Base-by-base conservation (phyloP, 164 flowering plant genomes). In the Chloranthus sessilifolius region DNA sequence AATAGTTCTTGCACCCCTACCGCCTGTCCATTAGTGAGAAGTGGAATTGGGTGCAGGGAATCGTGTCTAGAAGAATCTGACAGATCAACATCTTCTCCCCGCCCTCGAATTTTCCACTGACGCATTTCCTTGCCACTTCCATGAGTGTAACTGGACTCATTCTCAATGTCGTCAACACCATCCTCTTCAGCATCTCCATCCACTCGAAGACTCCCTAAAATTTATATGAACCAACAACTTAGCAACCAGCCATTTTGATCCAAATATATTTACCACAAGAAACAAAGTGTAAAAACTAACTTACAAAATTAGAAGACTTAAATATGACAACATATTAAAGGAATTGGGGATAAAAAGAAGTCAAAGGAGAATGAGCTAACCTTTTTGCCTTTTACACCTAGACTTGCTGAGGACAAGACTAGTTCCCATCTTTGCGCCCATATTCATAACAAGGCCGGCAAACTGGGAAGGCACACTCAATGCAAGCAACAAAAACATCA, bases 131-230 rank as follows among this genome's bases (percentile, higher is more conserved):
- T 79, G 57, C 60, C 72, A 54, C 65, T 73, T 43, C 79, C 83
- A 50, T 68, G 82, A 23, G 69, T 39, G 56, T 80, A 77, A 53
- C 74, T 73, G 50, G 88, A 88, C 68, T 92, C 97, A 68, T 88
- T 84, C 55, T 92, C 99, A 20, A 92, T 38, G 59, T 92, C 99
- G 77, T 92, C 99, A 62, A 76, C 66, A 63, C 77, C 97, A 38
- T 88, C 97, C 67, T 92, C 99, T 19, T 92, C 99, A n/a, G 86
- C 97, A 73, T 88, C 97, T 50, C 95, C 99, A 4, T 86, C 85
- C 34, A 92, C 97, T 56, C 95, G 78, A 52, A 89, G 85, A 70
- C 99, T 85, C 64, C 96, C 99, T 92, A 57, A 24, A n/a, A 61
- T 30, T 60, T 45, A 24, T 7, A 38, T 21, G 17, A 11, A 15